Conservation (phyloP, 805 yeast genomes). For the Torulaspora franciscae region DNA sequence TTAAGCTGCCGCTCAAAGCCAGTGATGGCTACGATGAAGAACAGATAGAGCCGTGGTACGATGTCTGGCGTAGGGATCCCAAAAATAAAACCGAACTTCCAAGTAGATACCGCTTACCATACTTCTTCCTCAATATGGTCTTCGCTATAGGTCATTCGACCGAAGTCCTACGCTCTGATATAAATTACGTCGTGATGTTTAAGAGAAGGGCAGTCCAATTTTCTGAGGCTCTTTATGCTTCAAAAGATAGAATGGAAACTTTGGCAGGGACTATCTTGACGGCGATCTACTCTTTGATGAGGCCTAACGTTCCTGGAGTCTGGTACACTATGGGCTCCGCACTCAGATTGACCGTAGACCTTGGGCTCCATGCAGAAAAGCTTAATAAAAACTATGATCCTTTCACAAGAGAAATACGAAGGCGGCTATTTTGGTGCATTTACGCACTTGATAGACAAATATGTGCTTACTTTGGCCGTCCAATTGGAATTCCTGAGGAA, state of each 20-base stretch:
- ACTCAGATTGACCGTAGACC: constrained; percentile 70
- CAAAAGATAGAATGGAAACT: constrained; percentile 60
- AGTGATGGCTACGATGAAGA: not conserved
- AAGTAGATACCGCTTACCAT: constrained; percentile 43
- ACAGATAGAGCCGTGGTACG: constrained; percentile 18
- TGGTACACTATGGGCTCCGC: constrained; percentile 88
- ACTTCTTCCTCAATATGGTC: constrained; percentile 68
- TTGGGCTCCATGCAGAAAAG: constrained; percentile 75
- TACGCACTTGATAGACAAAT: constrained; percentile 82
- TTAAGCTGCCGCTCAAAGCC: constrained; percentile 23
- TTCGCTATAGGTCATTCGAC: constrained; percentile 79
- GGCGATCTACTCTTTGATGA: constrained; percentile 72
- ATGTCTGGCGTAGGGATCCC: constrained; percentile 42
- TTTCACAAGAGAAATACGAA: constrained; percentile 59
- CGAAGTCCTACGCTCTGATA: constrained; percentile 62
- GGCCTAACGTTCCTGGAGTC: constrained; percentile 87
- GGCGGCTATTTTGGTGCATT: constrained; percentile 84
- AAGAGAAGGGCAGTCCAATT: constrained; percentile 58
- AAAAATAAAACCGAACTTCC: constrained; percentile 44
- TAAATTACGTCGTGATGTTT: constrained; percentile 63
- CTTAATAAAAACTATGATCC: constrained; percentile 43
- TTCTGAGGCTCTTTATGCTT: constrained; percentile 51
- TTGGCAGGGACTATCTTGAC: constrained; percentile 66
- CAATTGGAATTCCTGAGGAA: constrained; percentile 84
- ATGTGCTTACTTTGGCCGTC: constrained; percentile 80